Evolutionary conservation across 306 rosid genomes (phyloP), one percentile per base, ranked within the genome.

Genomic region (Cicer pinnatifidum): DNA sequence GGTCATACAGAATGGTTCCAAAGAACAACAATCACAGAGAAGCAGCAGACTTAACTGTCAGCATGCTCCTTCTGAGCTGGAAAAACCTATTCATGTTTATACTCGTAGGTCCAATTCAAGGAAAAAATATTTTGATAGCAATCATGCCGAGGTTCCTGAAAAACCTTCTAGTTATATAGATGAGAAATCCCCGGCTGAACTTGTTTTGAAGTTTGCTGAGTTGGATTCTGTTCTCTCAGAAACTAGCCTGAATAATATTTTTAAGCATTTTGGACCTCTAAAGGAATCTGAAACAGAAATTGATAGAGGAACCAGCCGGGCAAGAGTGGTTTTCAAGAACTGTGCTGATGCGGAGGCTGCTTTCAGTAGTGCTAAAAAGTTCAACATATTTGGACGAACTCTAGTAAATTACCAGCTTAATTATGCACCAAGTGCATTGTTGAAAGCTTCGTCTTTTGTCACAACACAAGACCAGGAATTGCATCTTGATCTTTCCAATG

Each of bases 211-310:
- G 85, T 89, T 94, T 81, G 80, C 96, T 11, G 95, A 88, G 87
- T 80, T 88, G 80, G 85, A 83, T 71, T 88, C 93, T 75, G 82
- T 91, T 79, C 99, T 91, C 40, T 87, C 95, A 47, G 96, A 91
- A 78, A 44, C 83, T 46, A 87, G 52, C 73, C 83, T 94, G 68
- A 94, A 89, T 74, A 94, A 82, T 76, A 83, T 87, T 87, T 94
- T 94, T 78, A 84, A 78, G 91, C 92, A 87, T 41, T 94, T 94
- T 81, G 98, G 98, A 73, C 90, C 96, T 19, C 82, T 94, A 15
- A 86, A 82, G 83, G 96, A 89, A 85, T 82, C 86, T 77, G 95
- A 94, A 75, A 94, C 98, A 67, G 97, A 91, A 85, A 92, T 94
- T 47, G 96, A 91, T 59, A 82, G 90, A 38, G 83, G 87, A 71